Conservation (phyloP, 2,329 filamentous ascomycete species). For the Coniochaeta sp. region DNA sequence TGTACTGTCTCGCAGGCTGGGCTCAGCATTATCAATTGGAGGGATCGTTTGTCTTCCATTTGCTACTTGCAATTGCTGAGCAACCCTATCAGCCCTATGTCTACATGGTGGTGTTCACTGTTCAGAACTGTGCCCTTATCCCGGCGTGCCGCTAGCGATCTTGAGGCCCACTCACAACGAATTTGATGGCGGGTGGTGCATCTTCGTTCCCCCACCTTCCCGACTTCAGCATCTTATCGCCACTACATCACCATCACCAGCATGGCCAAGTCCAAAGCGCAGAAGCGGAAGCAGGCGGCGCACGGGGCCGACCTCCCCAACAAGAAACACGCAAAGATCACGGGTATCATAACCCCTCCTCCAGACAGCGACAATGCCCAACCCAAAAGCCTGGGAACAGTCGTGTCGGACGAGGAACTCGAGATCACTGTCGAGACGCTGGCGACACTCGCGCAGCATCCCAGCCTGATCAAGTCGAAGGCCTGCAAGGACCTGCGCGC, state of each 20-base stretch:
- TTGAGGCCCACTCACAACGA: neutral
- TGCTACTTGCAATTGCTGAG: neutral
- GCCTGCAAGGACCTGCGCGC: constrained; percentile 58
- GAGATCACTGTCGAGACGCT: constrained; percentile 62
- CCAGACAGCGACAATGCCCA: neutral
- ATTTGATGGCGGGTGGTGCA: neutral
- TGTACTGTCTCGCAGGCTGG: no score
- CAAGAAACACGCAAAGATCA: neutral
- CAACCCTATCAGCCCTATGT: neutral
- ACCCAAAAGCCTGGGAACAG: constrained; percentile 41
- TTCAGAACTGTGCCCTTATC: neutral
- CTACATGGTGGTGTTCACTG: no score
- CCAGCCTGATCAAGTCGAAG: constrained; percentile 59
- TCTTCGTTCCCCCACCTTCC: neutral
- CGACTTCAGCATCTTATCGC: neutral
- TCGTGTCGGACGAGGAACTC: constrained; percentile 58
- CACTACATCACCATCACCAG: neutral
- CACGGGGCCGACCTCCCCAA: neutral
- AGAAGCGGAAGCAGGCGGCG: neutral
- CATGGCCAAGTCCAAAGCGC: neutral
- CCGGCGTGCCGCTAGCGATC: neutral
- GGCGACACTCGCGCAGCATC: constrained; percentile 48
- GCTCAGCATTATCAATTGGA: no score
- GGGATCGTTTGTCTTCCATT: no score
- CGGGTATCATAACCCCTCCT: neutral